Evolutionary conservation across 306 rosid species (phyloP), one percentile per base, ranked within the genome.

Genomic region (Betula pendula): DNA sequence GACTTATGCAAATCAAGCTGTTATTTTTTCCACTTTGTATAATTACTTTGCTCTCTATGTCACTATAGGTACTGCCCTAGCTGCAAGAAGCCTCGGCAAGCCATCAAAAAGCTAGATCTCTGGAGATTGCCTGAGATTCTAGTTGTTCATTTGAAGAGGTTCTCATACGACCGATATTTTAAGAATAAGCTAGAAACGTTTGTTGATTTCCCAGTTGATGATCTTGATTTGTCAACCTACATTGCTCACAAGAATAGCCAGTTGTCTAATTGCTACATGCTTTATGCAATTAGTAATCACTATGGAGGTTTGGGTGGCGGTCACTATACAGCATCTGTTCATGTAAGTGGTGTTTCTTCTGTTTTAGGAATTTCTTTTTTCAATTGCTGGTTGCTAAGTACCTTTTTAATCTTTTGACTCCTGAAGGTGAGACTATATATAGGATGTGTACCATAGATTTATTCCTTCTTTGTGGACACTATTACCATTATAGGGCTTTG

Each of bases 91-190:
- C 97, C 83, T 80, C 92, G 76, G 84, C 96, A 86, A 90, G 98
- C 97, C 42, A 84, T 85, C 24, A 94, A 92, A 84, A 94, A 92
- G 83, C 71, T 94, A 75, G 98, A 94, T 82, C 90, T 92, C 60
- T 94, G 98, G 98, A 92, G 92, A 77, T 88, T 92, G 89, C 98
- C 98, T 7, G 91, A 90, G 85, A 82, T 89, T 78, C 89, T 94
- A 60, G 90, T 94, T 77, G 81, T 92, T 84, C 96, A 94, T 85
- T 82, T 94, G 85, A 94, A 94, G 83, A 87, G 98, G 81, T 92
- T 94, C 80, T 92, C 97, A 4, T 86, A 76, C 77, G 72, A 75
- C 76, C 80, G 77, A 52, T 85, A 10, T 83, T 79, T 79, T 15
- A 84, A 84, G 81, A 90, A 88, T 76, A 94, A 94, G 85, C 86